Conservation (phyloP, 164 flowering plant species). For the Platanus orientalis region DNA sequence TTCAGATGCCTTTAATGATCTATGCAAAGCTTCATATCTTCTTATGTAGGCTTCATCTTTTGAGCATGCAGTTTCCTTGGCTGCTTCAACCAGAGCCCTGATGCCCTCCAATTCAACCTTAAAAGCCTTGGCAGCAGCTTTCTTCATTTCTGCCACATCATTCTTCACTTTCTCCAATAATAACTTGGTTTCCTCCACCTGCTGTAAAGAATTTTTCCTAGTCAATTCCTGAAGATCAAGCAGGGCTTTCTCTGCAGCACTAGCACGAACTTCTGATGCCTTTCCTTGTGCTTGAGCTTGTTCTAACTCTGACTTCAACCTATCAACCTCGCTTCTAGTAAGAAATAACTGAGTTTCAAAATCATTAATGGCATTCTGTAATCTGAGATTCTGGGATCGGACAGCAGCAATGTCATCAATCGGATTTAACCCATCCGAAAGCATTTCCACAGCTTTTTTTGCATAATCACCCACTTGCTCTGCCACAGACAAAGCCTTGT, state of each 20-base stretch:
- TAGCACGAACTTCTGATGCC: slow-evolving; percentile 38
- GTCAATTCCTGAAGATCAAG: slow-evolving; percentile 43
- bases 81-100: slow-evolving; percentile 44
- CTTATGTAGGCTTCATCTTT: slow-evolving; percentile 48
- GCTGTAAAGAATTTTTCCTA: slow-evolving; percentile 25
- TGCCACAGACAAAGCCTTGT: slow-evolving; percentile 42
- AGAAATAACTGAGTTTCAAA: slow-evolving; percentile 38
- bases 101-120: slow-evolving; percentile 46
- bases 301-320: slow-evolving; percentile 40
- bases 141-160: slow-evolving; percentile 40
- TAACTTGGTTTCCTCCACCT: slow-evolving; percentile 41
- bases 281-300: slow-evolving; percentile 29
- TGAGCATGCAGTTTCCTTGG: slow-evolving; percentile 37
- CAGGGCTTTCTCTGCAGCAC: slow-evolving; percentile 36
- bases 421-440: slow-evolving; percentile 28
- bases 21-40: slow-evolving; percentile 49
- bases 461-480: slow-evolving; percentile 39
- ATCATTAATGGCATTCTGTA: slow-evolving; percentile 31
- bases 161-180: slow-evolving; percentile 52
- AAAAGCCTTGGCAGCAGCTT: slow-evolving; percentile 35
- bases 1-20: slow-evolving; percentile 49
- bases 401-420: slow-evolving; percentile 36
- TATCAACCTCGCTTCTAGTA: slow-evolving; percentile 33
- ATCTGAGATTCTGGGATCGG: slow-evolving; percentile 36
- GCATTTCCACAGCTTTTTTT: slow-evolving; percentile 25